Evolutionary conservation across 257 asterid species (phyloP).

Genomic region (Jacaranda copaia): DNA sequence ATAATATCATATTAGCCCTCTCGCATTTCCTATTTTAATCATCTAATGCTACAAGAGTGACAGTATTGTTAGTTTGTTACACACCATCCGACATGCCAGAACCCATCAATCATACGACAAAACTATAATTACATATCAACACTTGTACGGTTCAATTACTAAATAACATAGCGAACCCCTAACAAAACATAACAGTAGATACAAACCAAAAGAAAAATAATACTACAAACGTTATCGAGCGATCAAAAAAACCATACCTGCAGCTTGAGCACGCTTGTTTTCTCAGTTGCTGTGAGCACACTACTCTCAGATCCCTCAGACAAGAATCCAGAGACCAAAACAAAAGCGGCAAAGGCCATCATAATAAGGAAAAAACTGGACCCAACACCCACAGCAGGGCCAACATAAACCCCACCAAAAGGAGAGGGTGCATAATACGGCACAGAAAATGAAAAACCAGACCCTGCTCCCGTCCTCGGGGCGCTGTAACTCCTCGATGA

Average conservation of each 20-base stretch:
- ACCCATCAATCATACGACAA: constrained; percentile 3
- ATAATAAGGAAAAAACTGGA: constrained; percentile 68
- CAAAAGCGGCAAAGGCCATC: constrained; percentile 75
- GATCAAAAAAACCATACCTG: constrained; percentile 58
- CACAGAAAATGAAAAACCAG: constrained; percentile 66
- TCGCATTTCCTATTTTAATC: constrained; percentile 7
- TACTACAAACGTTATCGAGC: not conserved
- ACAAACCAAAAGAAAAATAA: not conserved
- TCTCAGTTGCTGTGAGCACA: constrained; percentile 79
- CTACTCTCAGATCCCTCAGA: constrained; percentile 76
- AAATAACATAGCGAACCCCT: no score
- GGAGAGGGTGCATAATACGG: constrained; percentile 90
- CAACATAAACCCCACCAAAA: constrained; percentile 76
- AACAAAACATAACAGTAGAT: not conserved
- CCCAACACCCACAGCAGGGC: constrained; percentile 88
- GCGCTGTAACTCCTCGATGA: constrained; percentile 72
- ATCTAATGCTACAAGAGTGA: not conserved
- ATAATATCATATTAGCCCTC: not conserved
- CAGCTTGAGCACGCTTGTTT: constrained; percentile 83
- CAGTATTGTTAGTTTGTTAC: not conserved
- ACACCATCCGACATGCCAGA: constrained; percentile 14
- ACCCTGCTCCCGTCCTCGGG: constrained; percentile 53
- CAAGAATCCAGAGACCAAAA: constrained; percentile 82
- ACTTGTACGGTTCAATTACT: not conserved
- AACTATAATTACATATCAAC: not conserved